A percentile compares a stretch with the other conserved stretches of the same genome.
Conservation (phyloP, 768 basidiomycete genomes). For the Boletus subparvulus region DNA sequence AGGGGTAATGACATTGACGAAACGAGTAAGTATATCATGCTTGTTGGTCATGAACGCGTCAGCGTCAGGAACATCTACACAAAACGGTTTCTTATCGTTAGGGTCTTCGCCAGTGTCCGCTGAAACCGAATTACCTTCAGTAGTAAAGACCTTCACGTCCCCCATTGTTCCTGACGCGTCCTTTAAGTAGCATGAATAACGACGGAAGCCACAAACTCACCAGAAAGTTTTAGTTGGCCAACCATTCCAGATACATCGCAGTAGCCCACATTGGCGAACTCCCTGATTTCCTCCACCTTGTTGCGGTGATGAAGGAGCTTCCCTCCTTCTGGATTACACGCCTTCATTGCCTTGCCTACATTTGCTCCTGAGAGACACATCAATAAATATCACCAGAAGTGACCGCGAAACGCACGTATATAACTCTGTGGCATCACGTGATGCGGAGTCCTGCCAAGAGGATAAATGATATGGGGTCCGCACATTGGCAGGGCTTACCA, state of each 20-base stretch:
- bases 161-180: neutral
- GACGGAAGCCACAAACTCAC: too few species aligned
- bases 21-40: conserved; percentile 37
- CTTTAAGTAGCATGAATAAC: neutral
- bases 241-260: too few species aligned
- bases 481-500: neutral
- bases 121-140: neutral
- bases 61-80: too few species aligned
- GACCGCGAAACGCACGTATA: neutral
- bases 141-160: neutral
- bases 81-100: neutral
- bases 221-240: too few species aligned
- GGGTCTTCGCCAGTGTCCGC: neutral
- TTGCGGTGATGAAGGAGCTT: neutral
- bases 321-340: neutral
- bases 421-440: neutral
- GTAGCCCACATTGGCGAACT: too few species aligned
- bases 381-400: neutral
- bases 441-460: neutral
- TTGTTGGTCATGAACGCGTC: too few species aligned
- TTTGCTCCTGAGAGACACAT: neutral
- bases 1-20: conserved; percentile 63
- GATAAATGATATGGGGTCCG: neutral
- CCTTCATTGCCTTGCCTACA: neutral
- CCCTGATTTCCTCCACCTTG: too few species aligned